phyloP scores from a whole-genome alignment of 768 basidiomycete species.

The Panaeolus papilionaceus region DNA sequence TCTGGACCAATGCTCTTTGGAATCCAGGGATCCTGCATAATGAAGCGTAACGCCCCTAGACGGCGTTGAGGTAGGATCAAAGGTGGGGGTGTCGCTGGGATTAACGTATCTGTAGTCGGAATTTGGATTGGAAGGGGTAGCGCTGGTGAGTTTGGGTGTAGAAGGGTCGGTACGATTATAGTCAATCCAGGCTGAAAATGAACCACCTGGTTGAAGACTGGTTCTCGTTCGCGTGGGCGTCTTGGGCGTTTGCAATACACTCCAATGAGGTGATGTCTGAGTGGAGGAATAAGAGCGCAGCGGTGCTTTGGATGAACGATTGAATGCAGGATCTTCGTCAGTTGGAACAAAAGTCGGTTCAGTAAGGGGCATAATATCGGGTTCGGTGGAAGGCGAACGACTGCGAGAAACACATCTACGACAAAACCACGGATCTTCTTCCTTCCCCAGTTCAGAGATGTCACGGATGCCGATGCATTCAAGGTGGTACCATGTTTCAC shows the following conservation, averaged over 20 bases:
- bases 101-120: slow-evolving; percentile 36
- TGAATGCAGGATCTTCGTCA: slow-evolving; percentile 53
- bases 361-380: slow-evolving; percentile 34
- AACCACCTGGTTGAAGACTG: slow-evolving; percentile 26
- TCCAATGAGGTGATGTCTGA: slow-evolving; percentile 68
- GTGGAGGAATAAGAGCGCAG: slow-evolving; percentile 60
- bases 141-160: slow-evolving; percentile 52
- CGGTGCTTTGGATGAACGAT: slow-evolving; percentile 56
- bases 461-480: slow-evolving; percentile 76
- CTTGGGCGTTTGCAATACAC: slow-evolving; percentile 45
- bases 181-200: slow-evolving; percentile 50
- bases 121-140: slow-evolving; percentile 24
- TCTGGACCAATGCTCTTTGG: slow-evolving; percentile 54
- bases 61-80: slow-evolving; percentile 82
- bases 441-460: slow-evolving; percentile 68
- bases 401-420: slow-evolving; percentile 54
- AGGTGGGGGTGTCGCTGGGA: slow-evolving; percentile 58
- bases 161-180: slow-evolving; percentile 57
- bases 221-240: slow-evolving; percentile 50
- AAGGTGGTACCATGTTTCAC: slow-evolving; percentile 84
- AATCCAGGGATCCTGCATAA: slow-evolving; percentile 53
- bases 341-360: slow-evolving; percentile 78
- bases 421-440: slow-evolving; percentile 86
- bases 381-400: slow-evolving; percentile 46
- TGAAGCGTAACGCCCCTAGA: slow-evolving; percentile 77